phyloP scores from a whole-genome alignment of 176 grass and related monocot species.

The Hsuehochloa calcarea region DNA sequence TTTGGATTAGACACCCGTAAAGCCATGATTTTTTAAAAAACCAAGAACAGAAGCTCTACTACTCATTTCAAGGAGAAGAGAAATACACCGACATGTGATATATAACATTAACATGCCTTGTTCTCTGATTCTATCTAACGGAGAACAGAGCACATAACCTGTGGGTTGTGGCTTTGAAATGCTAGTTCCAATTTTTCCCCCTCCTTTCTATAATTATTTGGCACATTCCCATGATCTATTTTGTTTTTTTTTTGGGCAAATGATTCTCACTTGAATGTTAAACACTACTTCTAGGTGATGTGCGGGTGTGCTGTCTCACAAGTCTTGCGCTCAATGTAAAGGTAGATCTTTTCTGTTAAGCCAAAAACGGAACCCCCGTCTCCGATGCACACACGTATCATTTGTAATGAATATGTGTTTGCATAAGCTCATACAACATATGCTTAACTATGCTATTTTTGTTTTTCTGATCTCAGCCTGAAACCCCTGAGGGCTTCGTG shows the following conservation, averaged over 20 bases:
- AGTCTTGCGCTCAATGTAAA: conserved; percentile 62
- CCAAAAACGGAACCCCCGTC: neutral
- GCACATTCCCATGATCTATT: neutral
- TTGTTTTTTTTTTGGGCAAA: neutral
- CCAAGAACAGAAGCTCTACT: too few species aligned
- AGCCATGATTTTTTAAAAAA: neutral
- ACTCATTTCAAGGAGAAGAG: too few species aligned
- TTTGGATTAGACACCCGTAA: neutral
- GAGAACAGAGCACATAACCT: neutral
- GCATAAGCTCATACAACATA: neutral
- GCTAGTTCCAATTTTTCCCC: neutral
- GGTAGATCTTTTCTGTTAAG: conserved; percentile 38
- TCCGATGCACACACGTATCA: neutral
- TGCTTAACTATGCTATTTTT: conserved; percentile 7
- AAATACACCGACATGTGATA: neutral
- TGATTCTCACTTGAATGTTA: neutral
- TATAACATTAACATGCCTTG: neutral
- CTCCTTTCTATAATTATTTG: neutral
- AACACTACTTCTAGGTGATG: conserved; percentile 46
- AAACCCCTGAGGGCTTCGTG: conserved; percentile 41
- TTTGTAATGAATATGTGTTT: neutral
- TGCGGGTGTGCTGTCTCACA: conserved; percentile 43
- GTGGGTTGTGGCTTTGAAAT: neutral
- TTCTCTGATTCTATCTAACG: neutral
- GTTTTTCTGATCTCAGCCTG: conserved; percentile 51